A percentile compares a stretch with the other conserved stretches of the same genome.
Conservation (phyloP, 176 grass and related monocot species). For the Dactylis glomerata region DNA sequence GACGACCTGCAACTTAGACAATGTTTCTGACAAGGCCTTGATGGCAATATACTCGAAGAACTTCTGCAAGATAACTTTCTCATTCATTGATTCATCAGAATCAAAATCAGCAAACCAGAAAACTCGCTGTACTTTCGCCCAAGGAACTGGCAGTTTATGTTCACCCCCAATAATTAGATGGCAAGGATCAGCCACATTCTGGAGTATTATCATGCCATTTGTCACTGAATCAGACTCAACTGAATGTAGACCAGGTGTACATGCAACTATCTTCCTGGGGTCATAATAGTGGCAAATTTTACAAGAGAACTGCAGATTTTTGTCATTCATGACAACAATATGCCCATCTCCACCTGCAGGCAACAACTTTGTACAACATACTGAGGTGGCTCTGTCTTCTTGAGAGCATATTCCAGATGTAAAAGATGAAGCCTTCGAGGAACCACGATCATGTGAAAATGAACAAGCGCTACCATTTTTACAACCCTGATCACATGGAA, state of each 20-base stretch:
- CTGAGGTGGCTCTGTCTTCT: conserved; percentile 45
- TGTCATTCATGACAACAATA: conserved; percentile 78
- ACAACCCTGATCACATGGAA: conserved; percentile 60
- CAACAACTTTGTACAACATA: conserved; percentile 38
- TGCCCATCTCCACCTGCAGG: conserved; percentile 35
- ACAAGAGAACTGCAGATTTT: conserved; percentile 50
- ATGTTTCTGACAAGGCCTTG: conserved; percentile 53
- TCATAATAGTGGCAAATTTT: conserved; percentile 58
- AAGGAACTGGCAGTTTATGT: conserved; percentile 42
- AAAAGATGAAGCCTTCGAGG: conserved; percentile 17
- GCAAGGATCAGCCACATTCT: conserved; percentile 47
- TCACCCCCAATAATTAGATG: conserved; percentile 43
- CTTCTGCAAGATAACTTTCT: conserved; percentile 47
- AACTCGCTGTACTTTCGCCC: conserved; percentile 52
- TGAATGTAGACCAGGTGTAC: conserved; percentile 38
- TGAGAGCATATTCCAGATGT: conserved; percentile 50
- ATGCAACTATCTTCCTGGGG: conserved; percentile 64
- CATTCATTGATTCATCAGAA: conserved; percentile 17
- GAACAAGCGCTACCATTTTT: conserved; percentile 70
- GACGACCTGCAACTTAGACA: conserved; percentile 54
- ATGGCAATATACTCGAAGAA: conserved; percentile 66
- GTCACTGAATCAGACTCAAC: conserved; percentile 30
- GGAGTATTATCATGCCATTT: conserved; percentile 53
- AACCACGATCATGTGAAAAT: conserved; percentile 53
- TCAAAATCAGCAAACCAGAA: conserved; percentile 74